Conservation (phyloP, 495 filamentous ascomycete genomes). For the Friedmanniomyces endolithicus region DNA sequence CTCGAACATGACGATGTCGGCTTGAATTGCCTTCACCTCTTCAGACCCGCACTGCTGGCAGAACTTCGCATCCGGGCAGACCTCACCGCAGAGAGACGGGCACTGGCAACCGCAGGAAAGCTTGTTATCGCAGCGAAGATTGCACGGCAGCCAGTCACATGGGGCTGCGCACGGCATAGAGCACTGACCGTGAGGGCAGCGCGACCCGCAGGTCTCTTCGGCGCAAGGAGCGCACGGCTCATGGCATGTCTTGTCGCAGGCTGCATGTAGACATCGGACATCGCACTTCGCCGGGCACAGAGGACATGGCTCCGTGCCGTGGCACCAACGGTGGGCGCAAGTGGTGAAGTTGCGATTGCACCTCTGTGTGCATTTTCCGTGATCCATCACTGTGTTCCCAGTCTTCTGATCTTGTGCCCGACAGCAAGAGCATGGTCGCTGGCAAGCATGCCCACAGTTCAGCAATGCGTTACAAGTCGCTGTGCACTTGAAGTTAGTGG, state of each 20-base stretch:
- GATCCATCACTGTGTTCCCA: too few relatives aligned
- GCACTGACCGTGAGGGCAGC: conserved; percentile 41
- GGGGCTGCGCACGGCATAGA: conserved; percentile 55
- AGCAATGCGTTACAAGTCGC: conserved; percentile 36
- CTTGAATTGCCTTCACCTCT: conserved; percentile 41
- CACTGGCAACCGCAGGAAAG: conserved; percentile 45
- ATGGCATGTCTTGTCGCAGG: conserved; percentile 44
- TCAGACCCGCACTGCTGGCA: conserved; percentile 44
- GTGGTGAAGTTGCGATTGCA: conserved; percentile 45
- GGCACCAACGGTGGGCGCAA: conserved; percentile 57
- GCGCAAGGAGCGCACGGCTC: conserved; percentile 59
- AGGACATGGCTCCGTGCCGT: conserved; percentile 39
- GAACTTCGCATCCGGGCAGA: conserved; percentile 40
- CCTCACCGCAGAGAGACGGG: conserved; percentile 56
- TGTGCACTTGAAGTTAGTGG: conserved; percentile 33
- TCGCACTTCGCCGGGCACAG: conserved; percentile 33
- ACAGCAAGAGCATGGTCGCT: neutral
- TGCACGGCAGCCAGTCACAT: conserved; percentile 54
- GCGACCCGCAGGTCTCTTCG: conserved; percentile 41
- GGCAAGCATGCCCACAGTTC: conserved; percentile 53
- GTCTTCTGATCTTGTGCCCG: too few relatives aligned
- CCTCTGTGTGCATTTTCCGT: conserved; percentile 32
- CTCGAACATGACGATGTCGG: conserved; percentile 32
- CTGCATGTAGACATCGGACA: neutral
- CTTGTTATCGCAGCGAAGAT: conserved; percentile 42